Evolutionary conservation across 192 early-diverging fungal species (phyloP), one percentile per base, ranked within the genome.

Genomic region (Coemansia aciculifera): DNA sequence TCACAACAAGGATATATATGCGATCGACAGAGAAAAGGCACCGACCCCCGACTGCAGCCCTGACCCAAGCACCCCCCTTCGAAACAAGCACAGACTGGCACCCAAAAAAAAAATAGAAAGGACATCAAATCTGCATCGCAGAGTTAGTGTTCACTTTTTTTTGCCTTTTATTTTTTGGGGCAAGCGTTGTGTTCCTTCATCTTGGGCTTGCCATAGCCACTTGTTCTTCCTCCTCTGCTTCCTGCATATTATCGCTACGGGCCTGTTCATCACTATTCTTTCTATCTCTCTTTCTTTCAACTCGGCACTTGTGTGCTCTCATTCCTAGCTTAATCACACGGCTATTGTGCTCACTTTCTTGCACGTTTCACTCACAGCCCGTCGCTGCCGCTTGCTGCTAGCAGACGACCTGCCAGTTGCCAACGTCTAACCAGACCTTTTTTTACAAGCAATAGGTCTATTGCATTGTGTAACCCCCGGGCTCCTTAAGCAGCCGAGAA

Each of bases 51-150:
- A 31, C 54, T 57, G 54, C 54, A 57, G 54, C 54, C 54, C 29
- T 57, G 51, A 31, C 27, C 51, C 51, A 54, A 31, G 51, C 51
- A 29, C 51, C 51, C 24, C 54, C 29, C 29, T 57, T 17, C 29
- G 46, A 48, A 46, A 48, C 54, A 57, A 57, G 54, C 24, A 57
- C 46, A n/a, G 46, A 48, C 46, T 48, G 46, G 7, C 46, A 48
- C 46, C 46, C 46, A 48, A 32, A 63, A 21, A 63, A 21, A 43
- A 61, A 24, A 60, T 56, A 59, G 63, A 37, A 60, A 46, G 42
- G 43, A 13, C 21, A 56, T 62, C 67, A 56, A 73, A 73, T 71
- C 66, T 71, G 68, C 64, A 66, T 61, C 67, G 13, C 15, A 61
- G 43, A 67, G 67, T 70, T 62, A 62, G 46, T 75, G 73, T 67